A percentile compares a stretch with the other conserved stretches of the same genome.
Conservation (phyloP, 495 filamentous ascomycete species). For the Trichoderma virens region DNA sequence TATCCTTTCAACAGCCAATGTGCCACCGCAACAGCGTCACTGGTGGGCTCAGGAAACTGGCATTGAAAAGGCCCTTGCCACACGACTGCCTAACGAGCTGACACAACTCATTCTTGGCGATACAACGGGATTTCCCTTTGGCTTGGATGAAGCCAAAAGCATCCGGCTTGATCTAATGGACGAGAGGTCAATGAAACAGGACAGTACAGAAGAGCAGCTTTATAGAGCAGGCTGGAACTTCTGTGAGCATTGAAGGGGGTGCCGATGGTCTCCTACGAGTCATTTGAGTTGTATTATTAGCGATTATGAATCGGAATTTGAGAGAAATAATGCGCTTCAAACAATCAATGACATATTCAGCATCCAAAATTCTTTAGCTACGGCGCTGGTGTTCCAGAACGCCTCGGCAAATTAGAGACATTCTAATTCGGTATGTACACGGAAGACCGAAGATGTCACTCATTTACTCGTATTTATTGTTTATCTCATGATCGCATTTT, state of each 20-base stretch:
- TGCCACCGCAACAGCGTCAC: conserved; percentile 45
- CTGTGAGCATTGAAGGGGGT: conserved; percentile 8
- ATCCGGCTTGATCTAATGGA: conserved; percentile 15
- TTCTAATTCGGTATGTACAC: too few relatives aligned
- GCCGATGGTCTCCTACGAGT: too few relatives aligned
- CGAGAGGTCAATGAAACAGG: conserved; percentile 10
- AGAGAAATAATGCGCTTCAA: too few relatives aligned
- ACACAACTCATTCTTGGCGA: conserved; percentile 12
- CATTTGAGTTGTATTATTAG: too few relatives aligned
- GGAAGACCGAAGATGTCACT: too few relatives aligned
- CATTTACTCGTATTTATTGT: too few relatives aligned
- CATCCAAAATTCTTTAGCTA: too few relatives aligned
- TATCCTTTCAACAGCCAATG: conserved; percentile 43
- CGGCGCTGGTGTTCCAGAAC: too few relatives aligned
- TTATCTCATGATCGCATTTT: too few relatives aligned
- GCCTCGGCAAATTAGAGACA: too few relatives aligned
- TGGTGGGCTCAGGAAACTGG: conserved; percentile 30
- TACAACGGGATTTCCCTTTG: conserved; percentile 12
- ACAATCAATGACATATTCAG: too few relatives aligned
- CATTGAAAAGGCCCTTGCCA: background rate
- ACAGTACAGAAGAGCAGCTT: background rate
- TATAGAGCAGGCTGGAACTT: background rate
- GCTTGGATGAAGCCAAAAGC: conserved; percentile 13
- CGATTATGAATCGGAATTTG: too few relatives aligned
- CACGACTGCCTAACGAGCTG: conserved; percentile 16